phyloP scores from a whole-genome alignment of 2,329 filamentous ascomycete genomes.

The Plectosphaerella sp. region DNA sequence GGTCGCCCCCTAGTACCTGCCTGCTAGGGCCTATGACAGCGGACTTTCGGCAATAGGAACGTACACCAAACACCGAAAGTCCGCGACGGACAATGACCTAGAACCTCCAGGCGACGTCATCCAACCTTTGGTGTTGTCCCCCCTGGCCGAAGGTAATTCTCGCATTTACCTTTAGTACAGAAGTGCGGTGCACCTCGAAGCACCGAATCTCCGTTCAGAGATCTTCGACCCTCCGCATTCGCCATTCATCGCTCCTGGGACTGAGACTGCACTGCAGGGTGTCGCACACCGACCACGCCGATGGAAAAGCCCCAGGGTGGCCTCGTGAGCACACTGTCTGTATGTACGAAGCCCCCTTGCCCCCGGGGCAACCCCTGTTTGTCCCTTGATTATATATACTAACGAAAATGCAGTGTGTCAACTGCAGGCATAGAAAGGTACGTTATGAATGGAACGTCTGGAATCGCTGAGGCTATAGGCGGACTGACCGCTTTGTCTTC shows the following conservation, averaged over 20 bases:
- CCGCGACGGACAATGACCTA: no score
- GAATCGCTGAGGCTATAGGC: no score
- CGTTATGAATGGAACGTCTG: background rate
- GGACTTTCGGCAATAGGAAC: no score
- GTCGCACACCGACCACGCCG: no score
- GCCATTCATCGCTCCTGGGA: background rate
- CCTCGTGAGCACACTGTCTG: background rate
- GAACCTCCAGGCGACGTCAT: no score
- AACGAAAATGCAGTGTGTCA: slow-evolving; percentile 1
- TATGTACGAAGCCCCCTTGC: background rate
- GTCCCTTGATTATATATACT: background rate
- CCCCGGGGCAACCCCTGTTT: background rate
- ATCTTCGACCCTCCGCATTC: background rate
- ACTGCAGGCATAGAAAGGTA: slow-evolving; percentile 8
- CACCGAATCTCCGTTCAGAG: no score
- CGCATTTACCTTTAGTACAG: no score
- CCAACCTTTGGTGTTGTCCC: no score
- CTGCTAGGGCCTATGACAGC: no score
- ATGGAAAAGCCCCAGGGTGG: background rate
- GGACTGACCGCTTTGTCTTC: background rate
- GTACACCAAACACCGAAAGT: background rate
- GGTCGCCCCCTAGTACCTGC: no score
- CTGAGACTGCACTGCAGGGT: background rate
- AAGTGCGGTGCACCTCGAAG: no score
- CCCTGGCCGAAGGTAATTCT: no score